Evolutionary conservation across 441 rosid species (phyloP), one percentile per base, ranked within the genome.

Genomic region (Adansonia grandidieri): DNA sequence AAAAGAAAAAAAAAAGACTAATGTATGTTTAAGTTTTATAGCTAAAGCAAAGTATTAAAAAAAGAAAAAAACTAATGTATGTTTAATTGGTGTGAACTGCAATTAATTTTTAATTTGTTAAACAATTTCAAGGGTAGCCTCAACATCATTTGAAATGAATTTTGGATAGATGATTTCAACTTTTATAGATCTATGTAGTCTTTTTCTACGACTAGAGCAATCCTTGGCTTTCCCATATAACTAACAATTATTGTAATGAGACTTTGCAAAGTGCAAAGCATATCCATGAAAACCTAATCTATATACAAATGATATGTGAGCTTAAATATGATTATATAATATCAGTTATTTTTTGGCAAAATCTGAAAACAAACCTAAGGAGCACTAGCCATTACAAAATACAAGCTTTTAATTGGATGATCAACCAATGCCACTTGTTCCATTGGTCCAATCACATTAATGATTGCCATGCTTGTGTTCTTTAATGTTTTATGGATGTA

Each of bases 361-460:
- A 66, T 42, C 6, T 63, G 20, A 32, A 32, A 63, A 50, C 17
- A 3, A 83, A 86, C 91, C 87, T 86, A 82, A 61, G 91, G 91
- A 2, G 66, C 61, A 8, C 90, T 88, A 2, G 62, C 37, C 2
- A 79, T 78, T 51, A 83, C 75, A 51, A 84, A 88, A 64, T 87
- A 90, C 3, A 90, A 17, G 74, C 88, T 87, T 66, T 80, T 80
- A 5, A 88, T 10, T 6, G 90, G 87, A 80, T 82, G 91, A 78
- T 76, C 78, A 42, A 76, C 83, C 56, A 88, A 75, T 57, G 89
- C 72, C 86, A 87, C 80, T 61, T 63, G 57, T 20, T 88, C 91
- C 13, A 42, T 40, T 0, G 90, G 91, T 10, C 91, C 93, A 0
- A 86, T 82, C 51, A 88, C 0, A 65, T 86, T 90, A 47, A 88